phyloP scores from a whole-genome alignment of 306 rosid species.

The Carpinus fangiana region DNA sequence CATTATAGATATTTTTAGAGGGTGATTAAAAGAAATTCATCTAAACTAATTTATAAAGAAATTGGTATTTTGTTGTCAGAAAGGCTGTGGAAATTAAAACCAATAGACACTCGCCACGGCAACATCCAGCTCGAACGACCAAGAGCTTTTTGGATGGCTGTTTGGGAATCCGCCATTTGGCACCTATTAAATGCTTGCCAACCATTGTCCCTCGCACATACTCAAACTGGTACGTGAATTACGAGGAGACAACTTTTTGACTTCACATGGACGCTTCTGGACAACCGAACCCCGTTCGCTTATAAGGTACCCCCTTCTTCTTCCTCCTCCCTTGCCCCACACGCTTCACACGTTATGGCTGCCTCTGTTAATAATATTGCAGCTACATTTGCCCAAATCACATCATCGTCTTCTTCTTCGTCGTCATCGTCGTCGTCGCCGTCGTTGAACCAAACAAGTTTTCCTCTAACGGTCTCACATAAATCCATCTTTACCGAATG shows the following conservation, averaged over 20 bases:
- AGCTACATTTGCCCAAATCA: constrained; percentile 28
- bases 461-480: constrained; percentile 3
- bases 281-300: not conserved
- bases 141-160: too few species aligned
- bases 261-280: not conserved
- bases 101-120: too few species aligned
- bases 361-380: constrained; percentile 37
- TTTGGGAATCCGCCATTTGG: not conserved
- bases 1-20: too few species aligned
- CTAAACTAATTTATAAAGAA: too few species aligned
- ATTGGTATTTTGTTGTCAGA: too few species aligned
- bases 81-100: too few species aligned
- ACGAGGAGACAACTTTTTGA: not conserved
- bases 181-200: not conserved
- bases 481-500: constrained; percentile 24
- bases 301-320: not conserved
- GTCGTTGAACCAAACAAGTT: not conserved
- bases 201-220: not conserved
- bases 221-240: not conserved
- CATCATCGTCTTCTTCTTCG: not conserved
- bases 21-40: too few species aligned
- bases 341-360: constrained; percentile 8
- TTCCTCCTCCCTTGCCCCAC: not conserved
- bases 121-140: too few species aligned
- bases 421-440: constrained; percentile 20